Evolutionary conservation across 2,329 filamentous ascomycete genomes (phyloP).

Genomic region (Blastomyces parvus): DNA sequence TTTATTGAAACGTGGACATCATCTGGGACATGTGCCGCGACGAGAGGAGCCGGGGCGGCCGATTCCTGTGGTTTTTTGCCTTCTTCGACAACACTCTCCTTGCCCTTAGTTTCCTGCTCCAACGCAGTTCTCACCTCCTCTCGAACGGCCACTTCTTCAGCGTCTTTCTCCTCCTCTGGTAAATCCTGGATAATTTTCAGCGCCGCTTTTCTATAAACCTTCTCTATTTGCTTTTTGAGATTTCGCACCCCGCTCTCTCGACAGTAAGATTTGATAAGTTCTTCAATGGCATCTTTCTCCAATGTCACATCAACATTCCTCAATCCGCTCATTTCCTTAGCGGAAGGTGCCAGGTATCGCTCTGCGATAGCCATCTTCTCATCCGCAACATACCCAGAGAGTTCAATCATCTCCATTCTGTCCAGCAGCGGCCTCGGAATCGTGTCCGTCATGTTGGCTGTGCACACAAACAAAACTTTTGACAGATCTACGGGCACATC

Average conservation of each 20-base stretch:
- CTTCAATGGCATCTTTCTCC: conserved; percentile 77
- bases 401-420: conserved; percentile 93
- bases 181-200: conserved; percentile 79
- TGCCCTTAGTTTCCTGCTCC: conserved; percentile 43
- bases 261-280: conserved; percentile 97
- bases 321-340: conserved; percentile 86
- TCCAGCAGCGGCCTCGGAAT: conserved; percentile 90
- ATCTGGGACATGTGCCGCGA: conserved; percentile 70
- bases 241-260: conserved; percentile 95
- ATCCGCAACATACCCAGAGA: conserved; percentile 93
- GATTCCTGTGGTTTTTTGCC: conserved; percentile 14
- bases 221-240: conserved; percentile 98
- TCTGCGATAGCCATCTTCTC: conserved; percentile 99
- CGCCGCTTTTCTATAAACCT: conserved; percentile 94
- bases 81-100: conserved; percentile 7
- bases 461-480: conserved; percentile 97
- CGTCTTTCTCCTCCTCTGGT: conserved; percentile 14
- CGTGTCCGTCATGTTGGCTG: conserved; percentile 96
- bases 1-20: conserved; percentile 75
- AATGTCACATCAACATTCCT: conserved; percentile 86
- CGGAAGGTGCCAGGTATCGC: conserved; percentile 79
- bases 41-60: conserved; percentile 4
- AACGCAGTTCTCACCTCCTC: conserved; percentile 74
- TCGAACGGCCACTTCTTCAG: conserved; percentile 73
- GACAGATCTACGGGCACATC: conserved; percentile 95